Evolutionary conservation across 108 stramenopile genomes (phyloP).

Genomic region (Craspedostauros australis): DNA sequence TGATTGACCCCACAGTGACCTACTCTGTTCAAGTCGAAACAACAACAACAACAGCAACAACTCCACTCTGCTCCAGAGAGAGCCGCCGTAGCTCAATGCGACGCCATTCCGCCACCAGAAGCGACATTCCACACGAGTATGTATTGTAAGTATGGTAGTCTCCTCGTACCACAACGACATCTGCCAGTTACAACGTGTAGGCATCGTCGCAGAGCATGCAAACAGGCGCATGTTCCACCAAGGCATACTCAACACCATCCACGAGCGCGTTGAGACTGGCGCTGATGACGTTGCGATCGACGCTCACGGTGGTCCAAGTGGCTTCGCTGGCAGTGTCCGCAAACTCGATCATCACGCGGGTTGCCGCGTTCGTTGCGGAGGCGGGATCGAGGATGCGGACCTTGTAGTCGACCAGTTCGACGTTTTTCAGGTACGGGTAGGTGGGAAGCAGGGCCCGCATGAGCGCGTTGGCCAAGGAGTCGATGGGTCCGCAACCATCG

Average conservation of each 20-base stretch:
- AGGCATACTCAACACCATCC: slow-evolving; percentile 91
- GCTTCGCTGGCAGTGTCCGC: slow-evolving; percentile 21
- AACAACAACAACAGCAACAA: too few relatives aligned
- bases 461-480: slow-evolving; percentile 80
- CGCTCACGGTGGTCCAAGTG: slow-evolving; percentile 90
- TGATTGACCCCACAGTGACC: too few relatives aligned
- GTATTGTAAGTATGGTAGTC: too few relatives aligned
- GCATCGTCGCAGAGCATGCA: slow-evolving; percentile 36
- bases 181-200: too few relatives aligned
- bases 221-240: slow-evolving; percentile 54
- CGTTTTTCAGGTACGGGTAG: slow-evolving; percentile 58
- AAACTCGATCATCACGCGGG: slow-evolving; percentile 90
- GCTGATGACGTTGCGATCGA: slow-evolving; percentile 89
- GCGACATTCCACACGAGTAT: too few relatives aligned
- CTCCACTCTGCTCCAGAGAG: too few relatives aligned
- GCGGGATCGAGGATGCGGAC: slow-evolving; percentile 90
- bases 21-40: too few relatives aligned
- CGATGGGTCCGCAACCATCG: slow-evolving; percentile 91
- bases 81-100: too few relatives aligned
- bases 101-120: too few relatives aligned
- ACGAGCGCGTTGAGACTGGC: slow-evolving; percentile 88
- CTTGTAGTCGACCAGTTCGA: slow-evolving; percentile 90
- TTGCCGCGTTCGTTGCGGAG: slow-evolving; percentile 81
- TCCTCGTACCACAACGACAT: too few relatives aligned
- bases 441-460: slow-evolving; percentile 70